Evolutionary conservation across 768 basidiomycete species (phyloP).

Genomic region (Xerocomellus intermedius): DNA sequence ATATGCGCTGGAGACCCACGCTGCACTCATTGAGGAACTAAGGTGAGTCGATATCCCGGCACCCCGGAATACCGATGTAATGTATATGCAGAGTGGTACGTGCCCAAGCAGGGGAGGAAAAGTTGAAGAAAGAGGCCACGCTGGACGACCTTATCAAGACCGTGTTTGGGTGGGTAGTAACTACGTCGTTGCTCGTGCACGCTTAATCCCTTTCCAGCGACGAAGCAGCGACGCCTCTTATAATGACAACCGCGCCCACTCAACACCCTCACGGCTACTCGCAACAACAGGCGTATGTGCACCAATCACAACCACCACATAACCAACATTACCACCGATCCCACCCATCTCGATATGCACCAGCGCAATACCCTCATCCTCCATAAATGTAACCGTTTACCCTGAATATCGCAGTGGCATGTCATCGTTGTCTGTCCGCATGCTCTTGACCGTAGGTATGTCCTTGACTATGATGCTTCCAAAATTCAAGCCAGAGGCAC

Average conservation of each 20-base stretch:
- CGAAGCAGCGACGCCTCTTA: constrained; percentile 22
- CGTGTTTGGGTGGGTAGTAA: constrained; percentile 48
- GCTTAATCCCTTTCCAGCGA: constrained; percentile 18
- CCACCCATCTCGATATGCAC: constrained; percentile 13
- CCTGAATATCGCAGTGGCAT: background rate
- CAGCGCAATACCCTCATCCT: constrained; percentile 15
- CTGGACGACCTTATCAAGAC: constrained; percentile 52
- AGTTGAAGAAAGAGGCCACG: constrained; percentile 58
- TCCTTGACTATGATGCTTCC: background rate
- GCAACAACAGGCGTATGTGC: constrained; percentile 11
- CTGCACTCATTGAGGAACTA: constrained; percentile 63
- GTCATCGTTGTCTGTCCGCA: background rate
- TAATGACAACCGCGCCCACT: constrained; percentile 4
- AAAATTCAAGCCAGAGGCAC: background rate
- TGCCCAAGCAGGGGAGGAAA: constrained; percentile 51
- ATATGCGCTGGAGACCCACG: constrained; percentile 68
- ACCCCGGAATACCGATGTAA: background rate
- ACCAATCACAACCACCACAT: constrained; percentile 7
- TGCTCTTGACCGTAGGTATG: background rate
- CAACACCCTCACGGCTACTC: constrained; percentile 5
- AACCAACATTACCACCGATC: constrained; percentile 9
- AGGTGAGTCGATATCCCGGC: constrained; percentile 21
- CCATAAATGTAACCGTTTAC: constrained; percentile 4
- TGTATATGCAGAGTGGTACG: constrained; percentile 37
- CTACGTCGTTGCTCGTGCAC: background rate